Conservation (phyloP, 352 stramenopile genomes). For the Globisporangium carolinianum region DNA sequence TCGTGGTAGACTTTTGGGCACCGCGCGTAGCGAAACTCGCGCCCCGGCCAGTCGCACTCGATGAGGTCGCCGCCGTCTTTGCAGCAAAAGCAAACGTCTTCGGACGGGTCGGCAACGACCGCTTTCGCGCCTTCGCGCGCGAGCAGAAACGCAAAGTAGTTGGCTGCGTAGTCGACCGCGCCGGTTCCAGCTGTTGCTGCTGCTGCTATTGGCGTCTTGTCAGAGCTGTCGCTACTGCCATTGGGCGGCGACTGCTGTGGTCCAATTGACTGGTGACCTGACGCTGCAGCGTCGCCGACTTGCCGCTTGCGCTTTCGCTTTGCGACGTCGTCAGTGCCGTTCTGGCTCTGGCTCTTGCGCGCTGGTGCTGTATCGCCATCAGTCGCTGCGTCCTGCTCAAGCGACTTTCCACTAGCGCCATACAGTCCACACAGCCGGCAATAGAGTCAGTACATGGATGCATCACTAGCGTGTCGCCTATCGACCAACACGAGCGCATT, state of each 20-base stretch:
- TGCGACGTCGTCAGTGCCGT: neutral
- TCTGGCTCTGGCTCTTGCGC: neutral
- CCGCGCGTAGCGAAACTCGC: slow-evolving; percentile 23
- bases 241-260: too few species aligned
- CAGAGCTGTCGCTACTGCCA: too few species aligned
- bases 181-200: slow-evolving; percentile 29
- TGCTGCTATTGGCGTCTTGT: slow-evolving; percentile 9
- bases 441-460: neutral
- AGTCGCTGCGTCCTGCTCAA: too few species aligned
- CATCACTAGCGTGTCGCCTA: neutral
- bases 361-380: neutral
- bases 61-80: slow-evolving; percentile 77
- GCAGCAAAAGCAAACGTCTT: slow-evolving; percentile 82
- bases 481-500: too few species aligned
- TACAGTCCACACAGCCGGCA: neutral
- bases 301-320: slow-evolving; percentile 35
- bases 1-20: slow-evolving; percentile 82
- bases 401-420: too few species aligned
- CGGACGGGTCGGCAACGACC: slow-evolving; percentile 32
- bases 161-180: slow-evolving; percentile 50
- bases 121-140: slow-evolving; percentile 25
- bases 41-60: slow-evolving; percentile 67
- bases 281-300: slow-evolving; percentile 8
- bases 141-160: slow-evolving; percentile 64
- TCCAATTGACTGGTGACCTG: too few species aligned